phyloP scores from a whole-genome alignment of 164 flowering plant species.

The grape (Vitis vinifera) region DNA sequence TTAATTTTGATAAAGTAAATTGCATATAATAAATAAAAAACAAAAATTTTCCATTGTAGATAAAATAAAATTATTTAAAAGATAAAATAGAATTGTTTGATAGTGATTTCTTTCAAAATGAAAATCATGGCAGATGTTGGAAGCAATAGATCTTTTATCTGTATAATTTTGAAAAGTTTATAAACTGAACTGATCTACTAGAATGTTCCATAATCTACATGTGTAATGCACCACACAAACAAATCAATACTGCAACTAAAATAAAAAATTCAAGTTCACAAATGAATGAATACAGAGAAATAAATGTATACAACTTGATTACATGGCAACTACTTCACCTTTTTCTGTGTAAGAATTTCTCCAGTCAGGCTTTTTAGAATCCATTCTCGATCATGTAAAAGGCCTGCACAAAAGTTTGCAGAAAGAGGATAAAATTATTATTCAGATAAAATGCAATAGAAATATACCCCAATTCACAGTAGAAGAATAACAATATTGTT shows the following conservation, averaged over 20 bases:
- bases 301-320: background rate
- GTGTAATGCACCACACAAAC: background rate
- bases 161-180: background rate
- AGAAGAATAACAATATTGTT: too few species aligned
- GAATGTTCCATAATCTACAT: background rate
- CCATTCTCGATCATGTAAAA: conserved; percentile 92
- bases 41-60: too few species aligned
- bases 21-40: too few species aligned
- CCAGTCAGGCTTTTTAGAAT: conserved; percentile 74
- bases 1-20: too few species aligned
- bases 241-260: background rate
- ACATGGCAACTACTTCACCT: conserved; percentile 40
- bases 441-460: background rate
- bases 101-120: too few species aligned
- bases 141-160: background rate
- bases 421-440: background rate
- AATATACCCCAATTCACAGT: too few species aligned
- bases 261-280: background rate
- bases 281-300: background rate
- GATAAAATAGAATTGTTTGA: too few species aligned
- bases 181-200: background rate
- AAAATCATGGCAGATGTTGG: background rate
- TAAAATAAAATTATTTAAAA: too few species aligned
- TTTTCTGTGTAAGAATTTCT: conserved; percentile 92
- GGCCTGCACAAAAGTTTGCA: conserved; percentile 44